Conservation (phyloP, 345 rosid species). For the Xanthoceras sorbifolium region DNA sequence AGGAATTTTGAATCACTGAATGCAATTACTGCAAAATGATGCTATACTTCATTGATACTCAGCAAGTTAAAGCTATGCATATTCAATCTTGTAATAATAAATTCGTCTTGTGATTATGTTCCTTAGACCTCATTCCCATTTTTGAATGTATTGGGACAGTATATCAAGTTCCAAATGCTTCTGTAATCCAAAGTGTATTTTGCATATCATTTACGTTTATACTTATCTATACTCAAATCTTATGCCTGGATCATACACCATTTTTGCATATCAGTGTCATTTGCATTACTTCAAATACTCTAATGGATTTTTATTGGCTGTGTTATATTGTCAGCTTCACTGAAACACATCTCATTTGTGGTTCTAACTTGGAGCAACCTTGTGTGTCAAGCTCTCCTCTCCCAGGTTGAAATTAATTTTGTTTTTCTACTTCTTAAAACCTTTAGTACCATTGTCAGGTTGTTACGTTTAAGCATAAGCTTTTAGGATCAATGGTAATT, state of each 20-base stretch:
- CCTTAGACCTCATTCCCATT: not conserved
- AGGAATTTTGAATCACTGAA: not conserved
- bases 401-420: slow-evolving; percentile 45
- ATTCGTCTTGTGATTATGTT: not conserved
- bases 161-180: not conserved
- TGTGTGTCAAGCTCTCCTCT: slow-evolving; percentile 59
- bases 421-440: not conserved
- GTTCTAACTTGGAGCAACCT: slow-evolving; percentile 64
- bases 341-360: slow-evolving; percentile 68
- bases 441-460: not conserved
- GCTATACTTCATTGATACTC: not conserved
- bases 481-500: not conserved
- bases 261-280: not conserved
- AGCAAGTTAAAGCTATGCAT: not conserved
- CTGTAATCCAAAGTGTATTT: not conserved
- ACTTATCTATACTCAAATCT: slow-evolving; percentile 1
- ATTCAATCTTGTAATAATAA: not conserved
- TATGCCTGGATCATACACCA: not conserved
- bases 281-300: not conserved
- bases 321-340: slow-evolving; percentile 56
- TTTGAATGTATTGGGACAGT: not conserved
- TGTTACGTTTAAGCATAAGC: not conserved
- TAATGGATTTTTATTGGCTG: not conserved
- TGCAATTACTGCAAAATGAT: not conserved
- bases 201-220: not conserved